Evolutionary conservation across 306 rosid species (phyloP), one percentile per base, ranked within the genome.

Genomic region (Vigna hirtella): DNA sequence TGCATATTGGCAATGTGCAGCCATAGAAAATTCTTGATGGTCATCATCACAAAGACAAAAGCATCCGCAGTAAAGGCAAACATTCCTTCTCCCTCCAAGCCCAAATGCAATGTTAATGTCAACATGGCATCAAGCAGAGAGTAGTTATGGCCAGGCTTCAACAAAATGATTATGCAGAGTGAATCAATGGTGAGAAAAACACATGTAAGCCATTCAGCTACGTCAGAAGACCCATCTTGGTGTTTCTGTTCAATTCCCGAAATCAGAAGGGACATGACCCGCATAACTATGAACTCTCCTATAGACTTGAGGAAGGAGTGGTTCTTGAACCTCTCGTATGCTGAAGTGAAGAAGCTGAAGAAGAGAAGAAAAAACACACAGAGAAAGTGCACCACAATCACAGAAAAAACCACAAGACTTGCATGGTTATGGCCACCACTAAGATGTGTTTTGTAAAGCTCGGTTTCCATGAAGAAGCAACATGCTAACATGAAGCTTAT

Each of bases 81-180:
- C 50, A 47, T 51, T 61, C 73, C 81, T 59, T 7, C 4, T 47
- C 73, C 43, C 26, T 28, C 73, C 73, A 61, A 40, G 0, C 77
- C 73, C 66, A 81, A 49, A 66, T 81, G 85, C 56, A 76, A 69
- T n/a, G 59, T 69, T 15, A 81, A 42, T 1, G 81, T 61, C 9
- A 48, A 62, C 9, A 24, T 69, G 15, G 85, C 68, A 43, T 81
- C 85, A 22, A 81, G 49, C 9, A 81, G 3, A 69, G 77, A 76
- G 76, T 51, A 81, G 48, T 82, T 81, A 10, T 77, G 78, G 14
- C 78, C 85, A 30, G 82, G 78, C 64, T 65, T 76, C 12, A 82
- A 45, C 9, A 82, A 34, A 15, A 18, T 43, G 47, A 76, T 62
- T 13, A 82, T 20, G 28, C 78, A 70, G 2, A 82, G 77, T 3